These are phyloP conservation scores for Naegleria gruberi DNA, from an alignment of 208 protist genomes.

Conservation along the genomic window DNA sequence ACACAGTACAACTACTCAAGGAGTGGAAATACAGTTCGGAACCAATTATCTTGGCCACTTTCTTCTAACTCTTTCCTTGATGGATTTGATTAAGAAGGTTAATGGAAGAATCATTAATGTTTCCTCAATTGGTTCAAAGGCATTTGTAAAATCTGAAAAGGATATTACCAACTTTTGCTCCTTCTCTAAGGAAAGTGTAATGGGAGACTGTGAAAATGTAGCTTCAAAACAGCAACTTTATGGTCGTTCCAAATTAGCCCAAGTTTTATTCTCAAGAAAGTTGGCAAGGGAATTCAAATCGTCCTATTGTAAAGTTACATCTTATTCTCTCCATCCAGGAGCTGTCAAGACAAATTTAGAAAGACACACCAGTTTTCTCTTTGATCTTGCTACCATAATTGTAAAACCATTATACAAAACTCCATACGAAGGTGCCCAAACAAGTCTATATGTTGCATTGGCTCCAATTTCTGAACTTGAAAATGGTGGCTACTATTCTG, in stretches of 20 bases:
- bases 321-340: not conserved
- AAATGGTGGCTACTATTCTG: not conserved
- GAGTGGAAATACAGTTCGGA: conserved; percentile 16
- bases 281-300: not conserved
- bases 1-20: not conserved
- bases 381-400: not conserved
- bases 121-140: not conserved
- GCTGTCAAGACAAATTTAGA: not conserved
- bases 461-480: not conserved
- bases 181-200: not conserved
- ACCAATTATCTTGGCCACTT: conserved; percentile 12
- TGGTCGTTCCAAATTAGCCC: not conserved
- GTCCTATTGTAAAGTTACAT: not conserved
- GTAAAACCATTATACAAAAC: not conserved
- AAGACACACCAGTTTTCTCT: not conserved
- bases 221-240: not conserved
- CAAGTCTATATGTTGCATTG: not conserved
- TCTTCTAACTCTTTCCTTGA: not conserved
- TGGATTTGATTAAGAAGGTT: not conserved
- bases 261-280: not conserved
- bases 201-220: not conserved
- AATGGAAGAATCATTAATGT: not conserved
- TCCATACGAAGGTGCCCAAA: not conserved
- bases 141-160: not conserved
- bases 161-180: not conserved